Evolutionary conservation across 768 basidiomycete genomes (phyloP).

Genomic region (Sistotremastrum niveocremeum): DNA sequence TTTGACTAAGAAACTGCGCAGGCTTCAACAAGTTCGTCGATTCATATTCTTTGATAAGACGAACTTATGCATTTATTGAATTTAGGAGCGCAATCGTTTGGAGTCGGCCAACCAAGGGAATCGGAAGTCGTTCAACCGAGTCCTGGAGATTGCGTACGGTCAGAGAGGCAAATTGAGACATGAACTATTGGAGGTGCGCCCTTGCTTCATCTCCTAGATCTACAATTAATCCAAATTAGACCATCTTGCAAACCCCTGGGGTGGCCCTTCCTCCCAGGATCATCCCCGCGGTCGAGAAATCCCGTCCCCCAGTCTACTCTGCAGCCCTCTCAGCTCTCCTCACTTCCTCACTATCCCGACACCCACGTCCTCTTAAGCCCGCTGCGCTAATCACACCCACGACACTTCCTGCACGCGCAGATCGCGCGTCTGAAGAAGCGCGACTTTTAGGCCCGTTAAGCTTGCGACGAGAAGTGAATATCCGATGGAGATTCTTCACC

Average conservation of each 20-base stretch:
- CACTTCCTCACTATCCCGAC: conserved; percentile 33
- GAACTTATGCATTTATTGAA: not conserved
- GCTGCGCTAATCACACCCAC: conserved; percentile 36
- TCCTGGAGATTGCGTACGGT: conserved; percentile 64
- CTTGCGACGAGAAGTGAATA: conserved; percentile 62
- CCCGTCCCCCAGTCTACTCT: conserved; percentile 53
- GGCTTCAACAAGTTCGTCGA: conserved; percentile 35
- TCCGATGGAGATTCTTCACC: conserved; percentile 52
- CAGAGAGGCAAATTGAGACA: conserved; percentile 56
- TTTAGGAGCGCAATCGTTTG: conserved; percentile 41
- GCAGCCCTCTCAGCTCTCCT: conserved; percentile 49
- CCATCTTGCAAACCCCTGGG: conserved; percentile 32
- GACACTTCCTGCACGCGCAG: conserved; percentile 40
- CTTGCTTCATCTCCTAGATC: not conserved
- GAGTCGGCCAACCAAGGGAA: conserved; percentile 40
- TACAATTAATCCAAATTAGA: conserved; percentile 4
- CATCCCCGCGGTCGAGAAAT: conserved; percentile 36
- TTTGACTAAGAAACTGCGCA: conserved; percentile 27
- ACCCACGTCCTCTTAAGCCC: conserved; percentile 29
- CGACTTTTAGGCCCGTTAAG: conserved; percentile 49
- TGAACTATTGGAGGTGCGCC: conserved; percentile 52
- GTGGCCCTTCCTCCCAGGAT: conserved; percentile 30
- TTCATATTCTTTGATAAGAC: not conserved
- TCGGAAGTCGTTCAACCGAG: conserved; percentile 34
- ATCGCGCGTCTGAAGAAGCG: conserved; percentile 45